Evolutionary conservation across 495 filamentous ascomycete genomes (phyloP).

Genomic region (Neurospora sp.): DNA sequence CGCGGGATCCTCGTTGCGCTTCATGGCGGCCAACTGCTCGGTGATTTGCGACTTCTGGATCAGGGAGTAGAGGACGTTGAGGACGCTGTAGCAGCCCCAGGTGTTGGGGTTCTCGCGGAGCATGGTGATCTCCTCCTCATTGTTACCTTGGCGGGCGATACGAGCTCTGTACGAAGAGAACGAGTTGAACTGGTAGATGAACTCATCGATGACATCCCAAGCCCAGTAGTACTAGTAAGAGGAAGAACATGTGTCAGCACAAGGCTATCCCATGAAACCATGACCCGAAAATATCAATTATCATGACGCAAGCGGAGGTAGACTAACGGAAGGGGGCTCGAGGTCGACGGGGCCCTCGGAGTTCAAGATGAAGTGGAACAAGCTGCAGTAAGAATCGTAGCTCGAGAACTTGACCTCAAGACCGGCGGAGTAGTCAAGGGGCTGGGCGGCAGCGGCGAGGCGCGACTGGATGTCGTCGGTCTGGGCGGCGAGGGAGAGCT

Average conservation of each 20-base stretch:
- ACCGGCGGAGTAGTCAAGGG: constrained; percentile 87
- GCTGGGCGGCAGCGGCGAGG: constrained; percentile 80
- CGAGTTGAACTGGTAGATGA: constrained; percentile 99
- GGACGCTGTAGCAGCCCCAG: constrained; percentile 98
- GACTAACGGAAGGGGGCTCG: constrained; percentile 84
- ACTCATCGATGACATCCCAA: constrained; percentile 99
- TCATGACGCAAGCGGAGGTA: background rate
- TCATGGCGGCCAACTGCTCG: constrained; percentile 90
- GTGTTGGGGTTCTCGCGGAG: constrained; percentile 95
- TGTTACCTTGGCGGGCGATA: constrained; percentile 73
- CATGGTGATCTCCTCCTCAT: constrained; percentile 79
- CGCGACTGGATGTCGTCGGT: constrained; percentile 82
- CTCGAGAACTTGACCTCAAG: constrained; percentile 93
- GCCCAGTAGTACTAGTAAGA: constrained; percentile 85
- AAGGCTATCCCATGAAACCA: background rate
- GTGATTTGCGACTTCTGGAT: constrained; percentile 97
- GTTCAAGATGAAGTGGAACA: constrained; percentile 98
- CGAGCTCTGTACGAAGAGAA: constrained; percentile 94
- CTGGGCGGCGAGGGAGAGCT: constrained; percentile 42
- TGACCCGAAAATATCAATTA: background rate
- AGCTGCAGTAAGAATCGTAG: constrained; percentile 97
- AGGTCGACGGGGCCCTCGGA: constrained; percentile 95
- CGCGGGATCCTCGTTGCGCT: constrained; percentile 78
- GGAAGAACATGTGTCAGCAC: background rate
- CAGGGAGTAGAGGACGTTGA: constrained; percentile 97